Evolutionary conservation across 202 grass and related monocot genomes (phyloP).

Genomic region (Saccharum hybrid): DNA sequence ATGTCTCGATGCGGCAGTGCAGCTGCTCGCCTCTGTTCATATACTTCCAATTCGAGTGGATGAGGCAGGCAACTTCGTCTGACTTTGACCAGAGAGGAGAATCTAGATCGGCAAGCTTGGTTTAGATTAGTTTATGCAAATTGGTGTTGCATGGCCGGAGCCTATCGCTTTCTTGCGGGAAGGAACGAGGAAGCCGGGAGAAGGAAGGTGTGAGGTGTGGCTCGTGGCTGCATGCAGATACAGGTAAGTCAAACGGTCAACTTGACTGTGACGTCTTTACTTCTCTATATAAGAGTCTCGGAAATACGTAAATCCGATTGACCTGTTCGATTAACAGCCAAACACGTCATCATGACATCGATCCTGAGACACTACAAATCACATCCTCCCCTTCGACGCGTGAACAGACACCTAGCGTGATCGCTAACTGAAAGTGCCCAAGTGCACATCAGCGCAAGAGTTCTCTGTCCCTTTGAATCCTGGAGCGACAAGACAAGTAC

Average conservation of each 20-base stretch:
- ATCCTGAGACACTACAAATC: no score
- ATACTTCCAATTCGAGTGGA: not conserved
- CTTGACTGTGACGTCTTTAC: not conserved
- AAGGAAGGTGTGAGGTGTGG: not conserved
- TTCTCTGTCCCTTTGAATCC: not conserved
- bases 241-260: not conserved
- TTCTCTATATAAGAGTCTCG: no score
- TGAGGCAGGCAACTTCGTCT: not conserved
- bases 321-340: not conserved
- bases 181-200: not conserved
- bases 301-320: not conserved
- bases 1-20: not conserved
- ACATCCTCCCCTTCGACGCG: not conserved
- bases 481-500: not conserved
- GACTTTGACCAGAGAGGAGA: constrained; percentile 23
- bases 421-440: no score
- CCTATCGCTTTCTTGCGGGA: not conserved
- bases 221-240: not conserved
- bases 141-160: not conserved
- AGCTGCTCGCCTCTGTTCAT: not conserved
- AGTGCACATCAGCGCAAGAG: no score
- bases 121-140: not conserved
- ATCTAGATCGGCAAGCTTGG: constrained; percentile 17
- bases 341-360: not conserved
- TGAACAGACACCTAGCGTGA: not conserved